Conservation (phyloP, 192 early-diverging fungal genomes). For the Jimgerdemannia flammicorona region DNA sequence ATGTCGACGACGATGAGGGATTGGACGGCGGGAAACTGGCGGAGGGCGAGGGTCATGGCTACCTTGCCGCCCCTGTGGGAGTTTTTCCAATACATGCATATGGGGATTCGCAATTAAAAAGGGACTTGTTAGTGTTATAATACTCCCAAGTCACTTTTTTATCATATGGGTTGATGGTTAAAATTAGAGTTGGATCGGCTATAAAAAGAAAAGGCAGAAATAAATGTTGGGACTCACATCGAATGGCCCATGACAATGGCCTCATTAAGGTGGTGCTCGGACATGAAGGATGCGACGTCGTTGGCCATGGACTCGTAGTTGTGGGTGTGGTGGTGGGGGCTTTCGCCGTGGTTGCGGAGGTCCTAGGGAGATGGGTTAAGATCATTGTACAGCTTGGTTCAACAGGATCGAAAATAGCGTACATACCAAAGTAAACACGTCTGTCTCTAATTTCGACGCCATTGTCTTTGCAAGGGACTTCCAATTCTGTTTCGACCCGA, state of each 20-base stretch:
- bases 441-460: conserved; percentile 51
- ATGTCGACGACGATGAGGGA: conserved; percentile 70
- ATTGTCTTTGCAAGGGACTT: conserved; percentile 75
- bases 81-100: not conserved
- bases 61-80: conserved; percentile 65
- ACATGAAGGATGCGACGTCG: conserved; percentile 72
- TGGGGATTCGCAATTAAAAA: too few species aligned
- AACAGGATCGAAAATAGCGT: not conserved
- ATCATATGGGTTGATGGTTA: not conserved
- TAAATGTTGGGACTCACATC: conserved; percentile 53
- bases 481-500: conserved; percentile 97
- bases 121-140: too few species aligned
- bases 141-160: too few species aligned
- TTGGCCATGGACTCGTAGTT: conserved; percentile 75
- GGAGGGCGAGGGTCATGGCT: conserved; percentile 66
- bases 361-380: conserved; percentile 43
- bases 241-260: conserved; percentile 83
- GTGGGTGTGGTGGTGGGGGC: conserved; percentile 61
- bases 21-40: conserved; percentile 41
- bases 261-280: conserved; percentile 47
- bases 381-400: not conserved
- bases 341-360: conserved; percentile 93
- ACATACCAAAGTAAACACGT: conserved; percentile 48
- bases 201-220: conserved; percentile 9
- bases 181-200: not conserved